Conservation (phyloP, 179 eudicot genomes). For the Vitellaria paradoxa region DNA sequence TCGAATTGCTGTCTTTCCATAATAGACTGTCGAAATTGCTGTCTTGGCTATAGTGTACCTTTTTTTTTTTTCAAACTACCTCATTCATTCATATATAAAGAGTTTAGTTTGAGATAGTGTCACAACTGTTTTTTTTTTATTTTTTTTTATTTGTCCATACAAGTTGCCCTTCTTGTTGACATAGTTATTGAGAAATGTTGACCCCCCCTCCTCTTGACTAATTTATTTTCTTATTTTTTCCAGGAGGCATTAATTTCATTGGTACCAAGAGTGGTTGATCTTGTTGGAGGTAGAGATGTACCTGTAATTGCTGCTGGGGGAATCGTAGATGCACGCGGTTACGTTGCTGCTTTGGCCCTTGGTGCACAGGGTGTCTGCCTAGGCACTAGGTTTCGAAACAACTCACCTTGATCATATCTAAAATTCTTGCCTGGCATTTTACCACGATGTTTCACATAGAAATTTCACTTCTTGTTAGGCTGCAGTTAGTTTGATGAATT, state of each 20-base stretch:
- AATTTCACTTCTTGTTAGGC: neutral
- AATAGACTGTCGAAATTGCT: too few species aligned
- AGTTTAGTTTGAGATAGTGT: neutral
- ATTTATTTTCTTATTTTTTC: neutral
- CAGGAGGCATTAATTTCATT: constrained; percentile 76
- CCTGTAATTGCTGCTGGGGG: constrained; percentile 96
- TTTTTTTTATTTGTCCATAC: neutral
- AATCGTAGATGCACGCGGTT: constrained; percentile 85
- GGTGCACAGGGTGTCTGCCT: constrained; percentile 86
- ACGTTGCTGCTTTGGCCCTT: constrained; percentile 87
- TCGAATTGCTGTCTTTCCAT: too few species aligned
- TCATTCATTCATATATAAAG: neutral
- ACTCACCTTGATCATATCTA: neutral
- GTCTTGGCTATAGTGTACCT: too few species aligned
- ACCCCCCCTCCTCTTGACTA: neutral
- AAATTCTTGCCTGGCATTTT: neutral
- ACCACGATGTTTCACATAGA: neutral
- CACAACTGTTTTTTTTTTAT: neutral
- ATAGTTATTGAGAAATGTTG: neutral
- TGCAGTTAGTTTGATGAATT: constrained; percentile 2
- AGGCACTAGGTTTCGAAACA: constrained; percentile 72
- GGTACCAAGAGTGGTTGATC: constrained; percentile 75
- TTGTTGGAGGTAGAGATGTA: constrained; percentile 55
- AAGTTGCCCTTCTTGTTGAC: neutral
- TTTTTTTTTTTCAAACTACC: too few species aligned